phyloP scores from a whole-genome alignment of 202 grass and related monocot genomes.

The Carex sylvatica region DNA sequence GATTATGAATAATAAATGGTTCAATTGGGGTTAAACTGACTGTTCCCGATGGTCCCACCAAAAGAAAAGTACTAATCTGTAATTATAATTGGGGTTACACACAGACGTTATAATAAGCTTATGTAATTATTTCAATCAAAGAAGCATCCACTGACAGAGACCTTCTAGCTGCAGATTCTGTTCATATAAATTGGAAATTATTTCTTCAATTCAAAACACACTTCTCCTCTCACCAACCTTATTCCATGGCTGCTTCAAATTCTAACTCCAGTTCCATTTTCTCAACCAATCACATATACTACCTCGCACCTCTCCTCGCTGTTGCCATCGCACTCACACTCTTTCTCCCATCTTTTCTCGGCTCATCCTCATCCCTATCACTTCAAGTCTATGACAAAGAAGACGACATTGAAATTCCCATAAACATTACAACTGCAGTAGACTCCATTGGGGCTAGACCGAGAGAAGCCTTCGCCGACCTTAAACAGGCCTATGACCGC shows the following conservation, averaged over 20 bases:
- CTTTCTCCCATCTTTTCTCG: conserved; percentile 32
- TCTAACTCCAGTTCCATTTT: conserved; percentile 18
- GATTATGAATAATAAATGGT: neutral
- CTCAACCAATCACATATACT: conserved; percentile 30
- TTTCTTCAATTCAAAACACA: neutral
- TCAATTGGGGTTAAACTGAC: neutral
- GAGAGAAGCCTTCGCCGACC: conserved; percentile 14
- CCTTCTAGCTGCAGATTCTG: neutral
- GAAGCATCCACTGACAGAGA: conserved; percentile 20
- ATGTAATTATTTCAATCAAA: neutral
- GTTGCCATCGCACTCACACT: conserved; percentile 10
- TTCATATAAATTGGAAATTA: conserved; percentile 14
- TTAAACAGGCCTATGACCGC: neutral
- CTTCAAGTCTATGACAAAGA: neutral
- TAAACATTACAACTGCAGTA: conserved; percentile 21
- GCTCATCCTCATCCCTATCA: neutral
- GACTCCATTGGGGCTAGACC: conserved; percentile 24
- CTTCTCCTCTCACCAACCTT: conserved; percentile 20
- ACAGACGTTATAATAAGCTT: neutral
- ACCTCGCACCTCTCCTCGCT: conserved; percentile 20
- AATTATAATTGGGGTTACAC: no score
- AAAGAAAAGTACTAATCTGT: neutral
- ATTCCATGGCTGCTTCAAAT: conserved; percentile 27
- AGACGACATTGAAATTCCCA: neutral
- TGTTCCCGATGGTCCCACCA: neutral